These are phyloP conservation scores for Candida vaughaniae DNA, from an alignment of 805 yeast species.

Conservation along the genomic window DNA sequence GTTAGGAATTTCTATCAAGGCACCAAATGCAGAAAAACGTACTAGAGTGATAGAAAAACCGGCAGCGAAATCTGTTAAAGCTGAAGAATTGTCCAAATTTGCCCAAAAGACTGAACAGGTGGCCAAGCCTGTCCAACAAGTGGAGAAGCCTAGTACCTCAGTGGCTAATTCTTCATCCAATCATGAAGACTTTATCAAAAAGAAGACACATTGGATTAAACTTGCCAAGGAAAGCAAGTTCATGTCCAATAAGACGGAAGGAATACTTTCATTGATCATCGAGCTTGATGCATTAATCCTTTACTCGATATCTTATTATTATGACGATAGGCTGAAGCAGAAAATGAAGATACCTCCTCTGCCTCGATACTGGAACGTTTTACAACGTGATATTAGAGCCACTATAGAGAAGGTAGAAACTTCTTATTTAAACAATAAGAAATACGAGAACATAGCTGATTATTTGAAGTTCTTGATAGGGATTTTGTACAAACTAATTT, in stretches of 20 bases:
- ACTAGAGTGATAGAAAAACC: neutral
- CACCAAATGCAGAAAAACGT: neutral
- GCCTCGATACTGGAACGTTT: slow-evolving; percentile 30
- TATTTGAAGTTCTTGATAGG: slow-evolving; percentile 14
- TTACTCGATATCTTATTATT: slow-evolving; percentile 27
- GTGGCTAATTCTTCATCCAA: too few species aligned
- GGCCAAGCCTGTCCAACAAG: neutral
- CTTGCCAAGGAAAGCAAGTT: slow-evolving; percentile 19
- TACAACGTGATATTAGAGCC: slow-evolving; percentile 17
- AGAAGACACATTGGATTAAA: slow-evolving; percentile 21
- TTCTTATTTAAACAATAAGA: slow-evolving; percentile 5
- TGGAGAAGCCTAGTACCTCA: neutral
- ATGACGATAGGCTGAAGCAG: slow-evolving; percentile 30
- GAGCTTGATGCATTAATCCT: slow-evolving; percentile 28
- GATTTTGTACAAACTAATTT: slow-evolving; percentile 27
- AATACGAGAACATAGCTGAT: slow-evolving; percentile 5
- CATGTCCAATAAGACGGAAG: slow-evolving; percentile 18
- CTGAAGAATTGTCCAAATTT: neutral
- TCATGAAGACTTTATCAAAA: slow-evolving; percentile 7
- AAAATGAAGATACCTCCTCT: slow-evolving; percentile 25
- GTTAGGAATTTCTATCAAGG: slow-evolving; percentile 7
- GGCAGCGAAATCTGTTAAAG: neutral
- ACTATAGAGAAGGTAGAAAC: slow-evolving; percentile 16
- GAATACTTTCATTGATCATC: slow-evolving; percentile 21
- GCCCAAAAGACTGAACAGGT: neutral